phyloP scores from a whole-genome alignment of 1,139 yeast species.

The Zygoascus sp. region DNA sequence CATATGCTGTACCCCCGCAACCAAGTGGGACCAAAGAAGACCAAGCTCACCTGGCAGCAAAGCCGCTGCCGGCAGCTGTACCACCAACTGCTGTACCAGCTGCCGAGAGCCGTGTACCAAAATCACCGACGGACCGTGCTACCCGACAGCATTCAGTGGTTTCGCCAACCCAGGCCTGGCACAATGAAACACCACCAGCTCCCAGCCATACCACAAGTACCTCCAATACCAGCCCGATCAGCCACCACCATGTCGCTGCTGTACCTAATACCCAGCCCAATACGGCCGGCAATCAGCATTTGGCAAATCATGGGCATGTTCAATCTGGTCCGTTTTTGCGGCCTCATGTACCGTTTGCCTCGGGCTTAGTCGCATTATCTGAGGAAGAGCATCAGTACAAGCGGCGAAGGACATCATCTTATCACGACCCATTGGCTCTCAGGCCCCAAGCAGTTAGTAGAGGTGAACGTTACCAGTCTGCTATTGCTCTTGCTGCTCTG shows the following conservation, averaged over 20 bases:
- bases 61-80: neutral
- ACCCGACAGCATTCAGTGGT: neutral
- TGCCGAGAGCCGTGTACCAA: neutral
- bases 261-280: too few species aligned
- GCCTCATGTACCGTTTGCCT: slow-evolving; percentile 13
- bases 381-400: slow-evolving; percentile 23
- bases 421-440: slow-evolving; percentile 29
- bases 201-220: neutral
- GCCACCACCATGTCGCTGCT: neutral
- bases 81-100: neutral
- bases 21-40: neutral
- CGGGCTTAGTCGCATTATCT: slow-evolving; percentile 15
- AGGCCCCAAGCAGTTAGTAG: slow-evolving; percentile 17
- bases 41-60: neutral
- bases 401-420: slow-evolving; percentile 30
- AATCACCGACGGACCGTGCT: neutral
- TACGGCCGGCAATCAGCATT: neutral
- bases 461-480: slow-evolving; percentile 26
- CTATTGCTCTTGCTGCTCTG: slow-evolving; percentile 23
- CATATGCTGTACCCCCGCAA: neutral
- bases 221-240: neutral
- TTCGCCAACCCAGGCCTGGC: slow-evolving; percentile 6
- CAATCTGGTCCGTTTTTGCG: slow-evolving; percentile 4
- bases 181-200: neutral
- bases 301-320: neutral